Base-by-base conservation (phyloP, 805 yeast species). In the Wickerhamomyces rabaulensis region DNA sequence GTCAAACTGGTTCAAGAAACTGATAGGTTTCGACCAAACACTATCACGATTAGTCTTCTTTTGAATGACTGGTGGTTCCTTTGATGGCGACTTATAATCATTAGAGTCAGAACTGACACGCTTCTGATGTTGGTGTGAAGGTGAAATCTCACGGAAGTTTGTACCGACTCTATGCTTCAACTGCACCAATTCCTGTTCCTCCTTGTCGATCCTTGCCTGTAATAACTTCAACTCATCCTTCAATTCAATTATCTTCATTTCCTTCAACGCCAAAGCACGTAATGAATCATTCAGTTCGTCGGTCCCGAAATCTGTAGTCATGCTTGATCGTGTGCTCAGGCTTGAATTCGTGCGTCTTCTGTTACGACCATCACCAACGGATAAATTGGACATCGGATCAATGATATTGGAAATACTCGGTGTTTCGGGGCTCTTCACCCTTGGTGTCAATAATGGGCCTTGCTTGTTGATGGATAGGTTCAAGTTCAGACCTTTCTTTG, bases 1-100 rank as follows among this genome's bases (percentile, higher is more conserved):
- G 60, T 84, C 92, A 56, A 84, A 75, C 51, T 81, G 87, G 53
- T 81, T 87, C 41, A 84, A 70, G 43, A 82, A 68, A 40, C 71
- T 76, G 39, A 84, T 67, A 1, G 89, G 85, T 54, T 76, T 80
- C 4, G 79, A 62, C 73, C 74, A 70, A 16, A 67, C 55, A 16
- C 73, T 69, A 4, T 52, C 31, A 41, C 15, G 41, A 10, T 42
- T 33, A 12, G 44, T 27, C 16, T 39, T 45, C 15, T n/a, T 10
- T 17, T 21, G 20, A 22, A 38, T 16, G 17, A 35, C 41, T n/a
- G 44, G 7, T 16, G 37, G 12, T 16, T 39, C 41, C 29, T 35
- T 39, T 27, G 44, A 31, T 39, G 50, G 46, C 20, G 47, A 49
- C 15, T 29, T 44, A 15, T 52, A 40, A 10, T 44, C 45, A 16